Evolutionary conservation across 495 filamentous ascomycete genomes (phyloP).

Genomic region (Podospora fimiseda): DNA sequence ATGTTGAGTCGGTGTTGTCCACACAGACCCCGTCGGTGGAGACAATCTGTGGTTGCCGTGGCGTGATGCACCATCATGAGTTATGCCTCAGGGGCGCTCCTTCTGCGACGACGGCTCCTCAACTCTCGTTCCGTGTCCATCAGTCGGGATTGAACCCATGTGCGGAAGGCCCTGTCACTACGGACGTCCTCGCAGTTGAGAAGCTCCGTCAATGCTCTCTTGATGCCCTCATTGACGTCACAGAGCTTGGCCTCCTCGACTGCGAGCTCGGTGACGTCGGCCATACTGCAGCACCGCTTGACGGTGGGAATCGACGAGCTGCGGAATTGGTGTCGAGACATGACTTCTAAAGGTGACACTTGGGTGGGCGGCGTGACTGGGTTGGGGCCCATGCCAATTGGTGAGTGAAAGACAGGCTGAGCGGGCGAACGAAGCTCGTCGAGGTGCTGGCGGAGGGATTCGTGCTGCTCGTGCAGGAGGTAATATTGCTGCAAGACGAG

Average conservation of each 20-base stretch:
- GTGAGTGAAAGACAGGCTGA: slow-evolving; percentile 16
- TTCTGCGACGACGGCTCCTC: slow-evolving; percentile 37
- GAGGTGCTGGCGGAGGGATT: slow-evolving; percentile 45
- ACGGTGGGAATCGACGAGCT: slow-evolving; percentile 23
- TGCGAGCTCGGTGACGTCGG: slow-evolving; percentile 35
- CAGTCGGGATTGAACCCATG: slow-evolving; percentile 56
- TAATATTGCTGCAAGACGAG: slow-evolving; percentile 52
- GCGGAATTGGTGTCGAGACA: slow-evolving; percentile 18
- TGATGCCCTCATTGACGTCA: slow-evolving; percentile 59
- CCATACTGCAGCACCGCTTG: slow-evolving; percentile 3
- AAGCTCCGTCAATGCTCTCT: slow-evolving; percentile 57
- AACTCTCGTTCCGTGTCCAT: slow-evolving; percentile 61
- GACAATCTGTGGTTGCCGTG: neutral
- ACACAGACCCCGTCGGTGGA: neutral
- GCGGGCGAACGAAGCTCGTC: slow-evolving; percentile 36
- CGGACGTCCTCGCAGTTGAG: slow-evolving; percentile 57
- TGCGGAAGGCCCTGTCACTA: slow-evolving; percentile 48
- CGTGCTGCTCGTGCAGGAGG: slow-evolving; percentile 49
- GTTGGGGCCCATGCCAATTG: slow-evolving; percentile 22
- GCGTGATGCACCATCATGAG: neutral
- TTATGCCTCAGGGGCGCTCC: slow-evolving; percentile 31
- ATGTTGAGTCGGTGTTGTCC: too few relatives aligned
- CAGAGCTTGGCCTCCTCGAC: slow-evolving; percentile 48
- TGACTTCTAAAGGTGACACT: slow-evolving; percentile 1
- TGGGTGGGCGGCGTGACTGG: slow-evolving; percentile 32